Conservation (phyloP, 176 grass and related monocot genomes). For the sorghum (Sorghum bicolor) region Sorghum_bicolor_NCBIv3 NC_012870.2:58842001-58842500, state of each 20-base stretch:
- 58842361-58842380: constrained; percentile 29
- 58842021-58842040: not conserved
- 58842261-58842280: constrained; percentile 20
- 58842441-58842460: constrained; percentile 32
- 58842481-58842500: constrained; percentile 32
- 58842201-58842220: constrained; percentile 30
- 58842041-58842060: too few relatives aligned
- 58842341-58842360: constrained; percentile 43
- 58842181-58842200: not conserved
- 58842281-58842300: not conserved
- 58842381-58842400: constrained; percentile 18
- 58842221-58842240: constrained; percentile 42
- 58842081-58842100: too few relatives aligned
- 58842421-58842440: constrained; percentile 30
- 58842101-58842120: not conserved
- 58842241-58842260: not conserved
- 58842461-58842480: not conserved
- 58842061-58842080: too few relatives aligned
- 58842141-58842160: not conserved
- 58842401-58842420: constrained; percentile 37
- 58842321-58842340: constrained; percentile 25
- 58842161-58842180: not conserved
- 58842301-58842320: not conserved
- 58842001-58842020: not conserved
- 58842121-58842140: not conserved